Evolutionary conservation across 345 rosid species (phyloP), one percentile per base, ranked within the genome.

Genomic region (Salix koriyanagi): DNA sequence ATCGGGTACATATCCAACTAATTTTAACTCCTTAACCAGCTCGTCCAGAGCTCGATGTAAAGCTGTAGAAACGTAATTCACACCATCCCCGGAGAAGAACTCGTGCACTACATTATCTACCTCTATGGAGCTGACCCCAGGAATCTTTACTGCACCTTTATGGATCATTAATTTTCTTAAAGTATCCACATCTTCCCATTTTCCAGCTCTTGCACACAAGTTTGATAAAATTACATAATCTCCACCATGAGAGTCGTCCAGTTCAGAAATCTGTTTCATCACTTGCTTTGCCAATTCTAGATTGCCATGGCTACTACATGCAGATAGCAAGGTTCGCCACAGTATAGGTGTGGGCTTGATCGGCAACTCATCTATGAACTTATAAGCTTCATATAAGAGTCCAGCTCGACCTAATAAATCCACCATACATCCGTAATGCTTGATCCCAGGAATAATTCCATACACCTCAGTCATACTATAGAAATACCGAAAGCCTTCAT

Each of bases 121-220:
- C 56, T 71, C 79, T 71, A 76, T 75, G 34, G 76, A 80, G 68
- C 83, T 80, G 72, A 73, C 71, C 6, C 83, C 79, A 28, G 79
- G 83, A 66, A 80, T 19, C 73, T 80, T 80, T 7, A 71, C 79
- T 2, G 8, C 83, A 75, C 85, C 89, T 81, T 84, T 86, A 67
- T 88, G 86, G 1, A 72, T 87, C 96, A 91, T 92, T 76, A 84
- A 48, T 75, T 84, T 90, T 77, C 93, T 87, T 44, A 89, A 32
- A 25, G 60, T 78, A 79, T 92, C 87, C 32, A 90, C 94, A n/a
- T 85, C 79, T 71, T 90, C 90, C 97, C 94, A 94, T 83, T 83
- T 88, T 74, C 87, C 88, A 34, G 85, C 84, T 84, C 90, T 84
- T 6, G 94, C 96, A 78, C 79, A 90, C 74, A 94, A 79, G 83